Percentiles rank a stretch among this genome's conserved stretches.
Evolutionary conservation across 164 flowering plant species (phyloP).

Genomic region (Aristolochia californica): DNA sequence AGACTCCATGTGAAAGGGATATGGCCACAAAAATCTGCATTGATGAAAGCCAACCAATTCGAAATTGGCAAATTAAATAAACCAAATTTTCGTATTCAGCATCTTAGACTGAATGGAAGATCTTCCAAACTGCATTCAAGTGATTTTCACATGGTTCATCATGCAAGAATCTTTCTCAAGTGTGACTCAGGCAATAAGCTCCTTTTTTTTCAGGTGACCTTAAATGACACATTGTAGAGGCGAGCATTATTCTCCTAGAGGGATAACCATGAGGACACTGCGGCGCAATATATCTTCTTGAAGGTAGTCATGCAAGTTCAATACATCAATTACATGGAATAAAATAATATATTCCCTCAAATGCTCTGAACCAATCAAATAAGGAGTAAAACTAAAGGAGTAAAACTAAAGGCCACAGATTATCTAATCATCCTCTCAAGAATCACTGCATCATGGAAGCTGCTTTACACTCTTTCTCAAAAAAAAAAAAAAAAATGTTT

Average conservation of each 20-base stretch:
- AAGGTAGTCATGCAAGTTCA: not conserved
- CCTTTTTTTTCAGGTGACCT: conserved; percentile 11
- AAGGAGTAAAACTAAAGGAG: too few relatives aligned
- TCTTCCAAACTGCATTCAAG: conserved; percentile 47
- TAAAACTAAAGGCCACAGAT: too few relatives aligned
- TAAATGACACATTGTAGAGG: not conserved
- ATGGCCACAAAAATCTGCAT: conserved; percentile 88
- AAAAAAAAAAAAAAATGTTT: too few relatives aligned
- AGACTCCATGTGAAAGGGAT: conserved; percentile 66
- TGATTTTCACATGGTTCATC: conserved; percentile 37
- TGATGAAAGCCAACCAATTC: conserved; percentile 99
- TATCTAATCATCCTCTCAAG: too few relatives aligned
- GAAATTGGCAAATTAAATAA: conserved; percentile 87
- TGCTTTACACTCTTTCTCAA: too few relatives aligned
- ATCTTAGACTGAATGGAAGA: conserved; percentile 51
- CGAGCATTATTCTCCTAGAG: conserved; percentile 6
- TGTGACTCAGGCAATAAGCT: conserved; percentile 17
- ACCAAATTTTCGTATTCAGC: conserved; percentile 63
- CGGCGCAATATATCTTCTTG: not conserved
- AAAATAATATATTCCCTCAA: too few relatives aligned
- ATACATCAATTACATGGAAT: too few relatives aligned
- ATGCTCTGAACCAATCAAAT: too few relatives aligned
- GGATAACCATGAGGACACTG: not conserved
- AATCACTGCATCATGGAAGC: too few relatives aligned
- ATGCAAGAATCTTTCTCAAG: conserved; percentile 31